Evolutionary conservation across 768 basidiomycete genomes (phyloP).

Genomic region (Mycena floridula): DNA sequence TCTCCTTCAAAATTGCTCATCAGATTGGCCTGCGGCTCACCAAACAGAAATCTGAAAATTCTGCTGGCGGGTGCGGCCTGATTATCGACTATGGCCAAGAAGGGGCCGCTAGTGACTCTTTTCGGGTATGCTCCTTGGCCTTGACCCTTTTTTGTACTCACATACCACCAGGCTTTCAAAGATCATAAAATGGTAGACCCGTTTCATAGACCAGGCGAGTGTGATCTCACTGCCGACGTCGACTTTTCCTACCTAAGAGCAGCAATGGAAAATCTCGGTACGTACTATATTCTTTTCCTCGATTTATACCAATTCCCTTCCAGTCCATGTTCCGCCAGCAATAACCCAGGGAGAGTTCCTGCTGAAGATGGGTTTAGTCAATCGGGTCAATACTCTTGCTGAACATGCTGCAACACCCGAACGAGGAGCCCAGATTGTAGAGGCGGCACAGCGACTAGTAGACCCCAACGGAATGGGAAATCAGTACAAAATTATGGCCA

Average conservation of each 20-base stretch:
- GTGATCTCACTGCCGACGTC: constrained; percentile 94
- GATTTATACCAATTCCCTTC: background rate
- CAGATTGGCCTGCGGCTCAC: constrained; percentile 59
- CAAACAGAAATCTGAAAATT: constrained; percentile 2
- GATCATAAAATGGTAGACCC: constrained; percentile 80
- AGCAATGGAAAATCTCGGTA: constrained; percentile 62
- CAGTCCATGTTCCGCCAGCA: constrained; percentile 54
- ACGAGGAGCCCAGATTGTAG: constrained; percentile 44
- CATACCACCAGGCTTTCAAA: constrained; percentile 70
- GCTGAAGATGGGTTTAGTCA: constrained; percentile 63
- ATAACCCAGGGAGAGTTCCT: constrained; percentile 76
- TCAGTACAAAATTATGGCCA: constrained; percentile 79
- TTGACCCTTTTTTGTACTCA: background rate
- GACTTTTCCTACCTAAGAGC: constrained; percentile 89
- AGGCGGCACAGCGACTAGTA: constrained; percentile 65
- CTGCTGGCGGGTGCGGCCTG: constrained; percentile 55
- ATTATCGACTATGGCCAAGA: constrained; percentile 88
- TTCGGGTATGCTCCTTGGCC: constrained; percentile 55
- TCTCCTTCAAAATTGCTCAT: constrained; percentile 62
- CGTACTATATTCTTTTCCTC: constrained; percentile 13
- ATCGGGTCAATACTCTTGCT: constrained; percentile 62
- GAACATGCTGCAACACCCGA: constrained; percentile 42
- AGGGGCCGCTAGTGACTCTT: constrained; percentile 61
- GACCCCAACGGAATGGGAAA: constrained; percentile 81
- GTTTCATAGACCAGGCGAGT: constrained; percentile 79